Base-by-base conservation (phyloP, 352 stramenopile genomes). In the Phytophthora macrochlamydospora region DNA sequence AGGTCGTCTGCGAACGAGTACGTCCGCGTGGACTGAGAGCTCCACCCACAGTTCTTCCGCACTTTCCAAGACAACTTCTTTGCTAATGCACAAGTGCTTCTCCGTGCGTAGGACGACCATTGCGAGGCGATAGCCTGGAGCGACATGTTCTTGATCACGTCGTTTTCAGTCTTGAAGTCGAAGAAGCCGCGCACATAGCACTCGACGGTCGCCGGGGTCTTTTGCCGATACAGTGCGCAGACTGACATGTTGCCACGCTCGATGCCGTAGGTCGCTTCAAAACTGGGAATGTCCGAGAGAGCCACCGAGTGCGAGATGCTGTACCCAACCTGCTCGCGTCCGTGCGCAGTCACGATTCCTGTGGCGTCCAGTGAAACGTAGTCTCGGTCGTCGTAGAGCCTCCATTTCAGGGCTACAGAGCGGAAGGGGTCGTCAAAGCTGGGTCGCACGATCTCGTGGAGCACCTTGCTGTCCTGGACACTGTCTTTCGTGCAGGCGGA, bases 371-470 rank as follows among this genome's bases (percentile, higher is more conserved):
- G 56, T 5, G 59, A 74, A 14, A 78, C 68, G 42, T 73, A 80
- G 59, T 80, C 75, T 51, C 68, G 61, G 8, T 51, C 45, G 7
- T 77, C 62, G 29, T 80, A 81, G 6, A 80, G 56, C 12, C 69
- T 59, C 73, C 76, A 81, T 54, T 79, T 81, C 33, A 79, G 56
- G 2, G 61, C 62, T n/a, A 81, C 61, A 12, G 68, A 61, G 30
- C 73, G 76, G 51, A 89, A 91, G 31, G 83, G 83, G 57, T 87
- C 70, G 38, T 87, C 76, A 9, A 69, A 59, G 46, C 72, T 89
- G 14, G 83, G 78, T 3, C 61, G 59, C 9, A 88, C 67, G 40
- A 89, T 71, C 4, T 77, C 72, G 37, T 71, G 73, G 11, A 91
- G 65, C 24, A 87, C 67, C 12, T 79, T 83, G 53, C 80, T 75